Conservation (phyloP, 768 basidiomycete genomes). For the Serendipita sp. region DNA sequence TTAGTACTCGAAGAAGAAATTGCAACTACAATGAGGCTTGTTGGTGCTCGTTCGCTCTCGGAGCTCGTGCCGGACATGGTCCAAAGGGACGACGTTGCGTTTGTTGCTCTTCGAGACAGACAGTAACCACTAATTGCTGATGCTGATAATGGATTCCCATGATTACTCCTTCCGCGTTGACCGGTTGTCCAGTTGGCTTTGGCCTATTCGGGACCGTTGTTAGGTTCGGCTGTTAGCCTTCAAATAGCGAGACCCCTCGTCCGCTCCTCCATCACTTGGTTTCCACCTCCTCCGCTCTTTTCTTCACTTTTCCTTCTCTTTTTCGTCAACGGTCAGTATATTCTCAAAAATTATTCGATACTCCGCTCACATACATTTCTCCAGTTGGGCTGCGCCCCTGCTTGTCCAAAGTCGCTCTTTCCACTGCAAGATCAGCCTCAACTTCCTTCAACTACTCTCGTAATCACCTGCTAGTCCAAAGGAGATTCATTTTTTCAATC, state of each 20-base stretch:
- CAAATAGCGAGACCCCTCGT: not conserved
- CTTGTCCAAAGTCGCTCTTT: not conserved
- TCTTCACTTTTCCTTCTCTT: not conserved
- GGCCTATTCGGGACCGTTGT: not conserved
- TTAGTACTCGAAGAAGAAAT: conserved; percentile 62
- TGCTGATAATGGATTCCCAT: too few relatives aligned
- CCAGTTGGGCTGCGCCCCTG: conserved; percentile 5
- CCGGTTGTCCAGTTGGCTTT: not conserved
- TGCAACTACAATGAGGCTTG: conserved; percentile 50
- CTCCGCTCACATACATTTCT: not conserved
- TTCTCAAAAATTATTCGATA: not conserved
- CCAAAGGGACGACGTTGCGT: not conserved
- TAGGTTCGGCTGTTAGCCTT: not conserved
- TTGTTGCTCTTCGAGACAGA: not conserved
- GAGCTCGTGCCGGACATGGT: conserved; percentile 68
- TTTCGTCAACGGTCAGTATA: conserved; percentile 6
- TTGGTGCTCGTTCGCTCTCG: conserved; percentile 48
- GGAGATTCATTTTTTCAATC: conserved; percentile 7
- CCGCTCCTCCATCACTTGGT: not conserved
- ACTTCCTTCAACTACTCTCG: not conserved
- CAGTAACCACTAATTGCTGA: not conserved
- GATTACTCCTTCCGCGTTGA: not conserved
- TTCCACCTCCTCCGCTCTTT: not conserved
- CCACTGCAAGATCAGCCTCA: not conserved
- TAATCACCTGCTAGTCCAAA: not conserved